Base-by-base conservation (phyloP, 164 flowering plant genomes). In the Umbilicus rupestris region DNA sequence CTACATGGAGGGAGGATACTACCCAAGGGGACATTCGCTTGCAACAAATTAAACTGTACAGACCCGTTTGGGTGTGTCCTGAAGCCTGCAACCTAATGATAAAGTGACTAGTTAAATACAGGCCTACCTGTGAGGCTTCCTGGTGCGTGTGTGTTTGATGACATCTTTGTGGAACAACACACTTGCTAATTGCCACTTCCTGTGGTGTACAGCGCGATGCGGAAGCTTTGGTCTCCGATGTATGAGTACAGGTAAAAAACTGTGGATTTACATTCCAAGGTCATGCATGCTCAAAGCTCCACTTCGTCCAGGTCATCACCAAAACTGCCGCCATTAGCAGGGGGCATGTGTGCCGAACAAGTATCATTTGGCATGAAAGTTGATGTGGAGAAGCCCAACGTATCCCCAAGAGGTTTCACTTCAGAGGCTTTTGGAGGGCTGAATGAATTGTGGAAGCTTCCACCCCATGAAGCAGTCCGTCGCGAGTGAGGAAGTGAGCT, bases 381-480 rank as follows among this genome's bases (percentile, higher is more conserved):
- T 19, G 83, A 66, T 0, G 80, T 84, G 10, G 86, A 75, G 78
- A 79, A 75, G 29, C 82, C 76, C 64, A 78, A 65, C 39, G 69
- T 75, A 62, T 77, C 88, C 19, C 84, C 87, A 24, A 66, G 60
- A 70, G 85, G 81, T 72, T 68, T 82, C 14, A 68, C 28, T 73
- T 80, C 86, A 12, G 65, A 29, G 44, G 20, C 60, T 5, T 67
- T 73, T 22, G 83, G 76, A 70, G 79, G 74, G 41, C 72, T 70
- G 37, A 65, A 68, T 22, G 75, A 44, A 39, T 77, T 77, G 50
- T 31, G 58, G 17, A 74, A 71, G 70, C 79, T 77, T 57, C 83
- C 88, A 69, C 95, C 78, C 98, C 98, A 93, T 63, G 98, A 93
- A 5, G 91, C 88, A 31, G 97, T 80, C 41, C 93, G 76, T 22